Base-by-base conservation (phyloP, 2,329 filamentous ascomycete species). In the Tolypocladium cylindrosporum region DNA sequence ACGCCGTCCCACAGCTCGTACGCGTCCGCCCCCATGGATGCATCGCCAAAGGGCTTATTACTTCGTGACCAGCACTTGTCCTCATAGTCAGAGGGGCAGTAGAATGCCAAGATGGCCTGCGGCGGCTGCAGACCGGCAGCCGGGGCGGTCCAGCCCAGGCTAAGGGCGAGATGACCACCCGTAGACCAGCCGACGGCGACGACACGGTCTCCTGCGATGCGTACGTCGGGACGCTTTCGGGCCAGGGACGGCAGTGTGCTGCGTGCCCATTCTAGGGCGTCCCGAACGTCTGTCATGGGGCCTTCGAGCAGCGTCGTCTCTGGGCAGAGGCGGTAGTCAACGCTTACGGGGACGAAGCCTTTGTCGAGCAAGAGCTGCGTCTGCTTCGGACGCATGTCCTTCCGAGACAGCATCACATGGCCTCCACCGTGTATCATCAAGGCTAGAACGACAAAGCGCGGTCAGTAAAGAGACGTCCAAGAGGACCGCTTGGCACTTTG, bases 261-360 rank as follows among this genome's bases (percentile, higher is more conserved):
- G 1, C 72, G 67, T 0, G 69, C 69, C 76, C 77, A 81, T 0
- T 56, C 10, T 1, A 77, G 65, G 1, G 77, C 75, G 60, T 79
- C 75, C 16, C 69, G 64, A 0, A 73, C 69, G 61, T 82, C 80
- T 3, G 62, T 61, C 64, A 82, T 74, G 0, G 79, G 71, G 0
- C 79, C 80, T 1, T 78, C 72, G 4, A 70, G 54, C 3, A 82
- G 62, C 24, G 66, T 74, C 3, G 74, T 68, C 50, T 81, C 77
- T 0, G 79, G 79, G 58, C 78, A 81, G 1, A 82, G 71, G 0
- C 78, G 67, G 60, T 81, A 79, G 62, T 82, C 79, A 0, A 81
- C 56, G 59, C 74, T 78, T 13, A 82, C 64, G 0, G 79, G 77
- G 2, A 81, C 63, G 45, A 81, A 69, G 0, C 76, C 74, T 6